These are phyloP conservation scores for Pseudogymnoascus pannorum DNA, from an alignment of 2,329 filamentous ascomycete genomes.

Conservation along the genomic window DNA sequence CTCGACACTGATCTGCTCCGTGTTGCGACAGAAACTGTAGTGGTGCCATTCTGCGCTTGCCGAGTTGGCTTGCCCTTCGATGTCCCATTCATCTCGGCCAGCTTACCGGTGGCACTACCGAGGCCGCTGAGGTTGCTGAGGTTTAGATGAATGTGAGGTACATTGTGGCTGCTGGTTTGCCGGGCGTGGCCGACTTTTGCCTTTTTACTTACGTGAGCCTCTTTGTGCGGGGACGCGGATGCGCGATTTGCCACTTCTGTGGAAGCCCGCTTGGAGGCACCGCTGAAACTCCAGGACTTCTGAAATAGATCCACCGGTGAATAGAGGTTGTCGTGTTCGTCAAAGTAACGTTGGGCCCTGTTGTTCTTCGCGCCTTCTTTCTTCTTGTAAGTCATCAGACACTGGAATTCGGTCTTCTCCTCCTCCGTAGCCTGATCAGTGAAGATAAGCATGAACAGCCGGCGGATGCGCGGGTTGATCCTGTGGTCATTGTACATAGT, in stretches of 20 bases:
- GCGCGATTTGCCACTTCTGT: neutral
- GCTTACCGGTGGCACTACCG: neutral
- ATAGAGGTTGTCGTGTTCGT: slow-evolving; percentile 2
- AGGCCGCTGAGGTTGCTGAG: neutral
- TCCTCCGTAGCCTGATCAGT: slow-evolving; percentile 48
- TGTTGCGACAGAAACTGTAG: neutral
- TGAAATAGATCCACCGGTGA: neutral
- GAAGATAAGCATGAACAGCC: slow-evolving; percentile 52
- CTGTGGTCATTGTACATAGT: slow-evolving; percentile 53
- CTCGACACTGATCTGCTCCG: slow-evolving; percentile 27
- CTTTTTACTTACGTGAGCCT: slow-evolving; percentile 23
- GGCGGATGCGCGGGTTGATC: slow-evolving; percentile 43
- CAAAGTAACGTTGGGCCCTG: slow-evolving; percentile 4
- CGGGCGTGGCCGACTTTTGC: slow-evolving; percentile 20
- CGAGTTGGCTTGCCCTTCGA: slow-evolving; percentile 11
- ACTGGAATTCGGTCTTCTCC: slow-evolving; percentile 44
- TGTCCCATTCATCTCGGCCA: slow-evolving; percentile 17
- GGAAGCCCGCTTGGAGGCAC: slow-evolving; percentile 2
- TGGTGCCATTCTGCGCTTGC: neutral
- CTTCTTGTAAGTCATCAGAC: slow-evolving; percentile 47
- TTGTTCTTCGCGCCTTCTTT: slow-evolving; percentile 44
- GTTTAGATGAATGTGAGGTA: neutral
- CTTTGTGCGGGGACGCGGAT: slow-evolving; percentile 17
- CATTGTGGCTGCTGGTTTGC: slow-evolving; percentile 4
- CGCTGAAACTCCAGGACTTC: neutral